Base-by-base conservation (phyloP, 2,329 filamentous ascomycete species). In the Sporothrix pallida region DNA sequence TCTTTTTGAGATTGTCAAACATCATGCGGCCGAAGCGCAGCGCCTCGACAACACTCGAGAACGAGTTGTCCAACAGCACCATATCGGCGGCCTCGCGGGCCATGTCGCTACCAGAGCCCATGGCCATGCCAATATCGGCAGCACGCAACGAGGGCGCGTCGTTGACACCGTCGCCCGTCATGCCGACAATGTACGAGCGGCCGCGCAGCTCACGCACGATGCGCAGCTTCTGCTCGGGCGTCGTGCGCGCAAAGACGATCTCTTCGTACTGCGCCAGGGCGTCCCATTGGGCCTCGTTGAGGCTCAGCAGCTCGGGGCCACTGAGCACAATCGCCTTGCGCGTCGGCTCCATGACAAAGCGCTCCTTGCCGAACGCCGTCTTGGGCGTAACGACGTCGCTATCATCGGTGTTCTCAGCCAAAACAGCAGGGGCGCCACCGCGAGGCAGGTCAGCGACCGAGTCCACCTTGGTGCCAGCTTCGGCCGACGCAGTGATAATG, bases 91-190 rank as follows among this genome's bases (percentile, higher is more conserved):
- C 92, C 71, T 92, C 92, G 76, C 96, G 90, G 3, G 94, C 94
- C 50, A 97, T 92, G 79, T 97, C 94, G 0, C 91, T 93, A 4
- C 93, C 93, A 0, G 90, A 91, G 1, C 92, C 92, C 77, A 97
- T 90, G 0, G 93, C 92, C 75, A 97, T 95, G 73, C 93, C 93
- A 0, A 97, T 89, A 77, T 97, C 93, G 17, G 94, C 93, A 0
- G 90, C 90, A 1, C 92, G 90, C 3, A 97, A 87, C 1, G 93
- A 93, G 0, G 93, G 93, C 0, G 93, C 92, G 79, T 97, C 94
- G 78, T 97, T 97, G 77, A 95, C 93, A 20, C 94, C 93, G 77
- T 97, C 93, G 52, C 93, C 94, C 1, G 95, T 93, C 89, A 97
- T 96, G 54, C 90, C 93, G 0, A 97, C 89, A 1, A 92, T 91